A percentile compares a stretch with the other conserved stretches of the same genome.
These are phyloP conservation scores for Ramaria rubella DNA, from an alignment of 768 basidiomycete genomes.

Conservation along the genomic window DNA sequence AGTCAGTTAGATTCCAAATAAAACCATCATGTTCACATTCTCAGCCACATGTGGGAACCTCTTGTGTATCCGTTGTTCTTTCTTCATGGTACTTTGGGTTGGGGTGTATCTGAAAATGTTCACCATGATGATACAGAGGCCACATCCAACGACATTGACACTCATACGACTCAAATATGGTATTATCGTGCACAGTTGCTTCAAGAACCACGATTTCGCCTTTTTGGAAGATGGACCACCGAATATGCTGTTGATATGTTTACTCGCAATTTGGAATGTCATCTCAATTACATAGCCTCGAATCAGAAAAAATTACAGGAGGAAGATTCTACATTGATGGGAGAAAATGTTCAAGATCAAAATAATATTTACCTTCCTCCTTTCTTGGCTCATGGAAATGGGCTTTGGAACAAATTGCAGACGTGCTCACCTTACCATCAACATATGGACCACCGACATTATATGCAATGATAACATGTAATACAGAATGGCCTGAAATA, in stretches of 20 bases:
- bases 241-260: conserved; percentile 39
- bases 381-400: conserved; percentile 32
- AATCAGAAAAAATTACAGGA: conserved; percentile 21
- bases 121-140: neutral
- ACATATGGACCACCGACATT: conserved; percentile 26
- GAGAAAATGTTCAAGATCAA: too few species aligned
- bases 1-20: too few species aligned
- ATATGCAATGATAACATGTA: conserved; percentile 37
- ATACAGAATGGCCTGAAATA: conserved; percentile 35
- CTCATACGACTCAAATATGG: neutral
- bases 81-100: conserved; percentile 30
- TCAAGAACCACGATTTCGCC: neutral
- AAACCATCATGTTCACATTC: conserved; percentile 18
- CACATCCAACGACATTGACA: neutral
- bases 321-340: conserved; percentile 29
- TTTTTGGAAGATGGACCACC: conserved; percentile 18
- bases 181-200: neutral
- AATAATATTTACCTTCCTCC: conserved; percentile 29
- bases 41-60: conserved; percentile 32
- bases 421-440: conserved; percentile 30
- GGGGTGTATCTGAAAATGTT: conserved; percentile 28
- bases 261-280: conserved; percentile 26
- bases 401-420: conserved; percentile 34
- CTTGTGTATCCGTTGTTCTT: conserved; percentile 33
- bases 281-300: too few species aligned